Percentiles rank a stretch among this genome's conserved stretches.
These are phyloP conservation scores for Vicia villosa DNA, from an alignment of 306 rosid genomes.

Conservation along the genomic window DNA sequence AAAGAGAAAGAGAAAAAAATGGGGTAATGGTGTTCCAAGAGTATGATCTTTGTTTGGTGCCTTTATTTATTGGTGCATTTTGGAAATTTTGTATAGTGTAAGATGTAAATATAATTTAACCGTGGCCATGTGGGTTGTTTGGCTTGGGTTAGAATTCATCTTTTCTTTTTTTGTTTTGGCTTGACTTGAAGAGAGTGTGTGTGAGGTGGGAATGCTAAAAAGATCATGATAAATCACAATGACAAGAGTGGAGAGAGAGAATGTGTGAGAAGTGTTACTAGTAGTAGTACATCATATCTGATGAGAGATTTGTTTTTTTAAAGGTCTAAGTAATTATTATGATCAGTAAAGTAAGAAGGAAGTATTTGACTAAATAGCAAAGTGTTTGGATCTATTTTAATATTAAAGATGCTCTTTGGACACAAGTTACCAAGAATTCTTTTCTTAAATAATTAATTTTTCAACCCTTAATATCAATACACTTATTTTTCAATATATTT, in stretches of 20 bases:
- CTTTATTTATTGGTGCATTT: conserved; percentile 50
- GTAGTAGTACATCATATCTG: neutral
- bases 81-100: neutral
- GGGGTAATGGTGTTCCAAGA: conserved; percentile 29
- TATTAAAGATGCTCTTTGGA: too few species aligned
- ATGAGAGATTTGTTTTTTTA: conserved; percentile 36
- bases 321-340: conserved; percentile 41
- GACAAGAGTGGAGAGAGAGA: conserved; percentile 22
- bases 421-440: too few species aligned
- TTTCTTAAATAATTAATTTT: too few species aligned
- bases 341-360: neutral
- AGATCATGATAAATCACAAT: conserved; percentile 28
- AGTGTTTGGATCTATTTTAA: neutral
- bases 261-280: neutral
- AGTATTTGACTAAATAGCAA: neutral
- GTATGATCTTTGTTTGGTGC: conserved; percentile 40
- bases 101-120: conserved; percentile 12
- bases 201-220: conserved; percentile 38
- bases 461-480: too few species aligned
- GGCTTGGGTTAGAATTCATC: conserved; percentile 33
- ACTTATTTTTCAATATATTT: too few species aligned
- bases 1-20: conserved; percentile 18
- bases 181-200: conserved; percentile 36
- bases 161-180: neutral
- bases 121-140: conserved; percentile 16